A percentile compares a stretch with the other conserved stretches of the same genome.
Conservation (phyloP, 2,329 filamentous ascomycete species). For the Penicillium sp. region DNA sequence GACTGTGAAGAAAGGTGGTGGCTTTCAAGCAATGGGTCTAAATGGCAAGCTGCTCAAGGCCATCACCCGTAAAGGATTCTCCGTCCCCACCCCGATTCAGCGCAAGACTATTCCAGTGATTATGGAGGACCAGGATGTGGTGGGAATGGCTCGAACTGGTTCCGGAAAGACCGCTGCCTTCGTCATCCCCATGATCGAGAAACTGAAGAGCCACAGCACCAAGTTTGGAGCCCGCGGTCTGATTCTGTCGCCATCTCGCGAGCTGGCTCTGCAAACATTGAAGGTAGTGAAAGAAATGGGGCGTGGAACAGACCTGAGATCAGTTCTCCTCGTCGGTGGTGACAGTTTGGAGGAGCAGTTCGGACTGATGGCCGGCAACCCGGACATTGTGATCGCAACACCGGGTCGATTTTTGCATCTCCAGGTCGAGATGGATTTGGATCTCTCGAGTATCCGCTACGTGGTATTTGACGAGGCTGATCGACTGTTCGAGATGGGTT, state of each 20-base stretch:
- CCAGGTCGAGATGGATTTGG: conserved; percentile 92
- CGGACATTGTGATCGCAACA: conserved; percentile 95
- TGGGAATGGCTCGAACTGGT: conserved; percentile 98
- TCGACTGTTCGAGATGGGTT: conserved; percentile 97
- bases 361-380: conserved; percentile 85
- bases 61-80: conserved; percentile 91
- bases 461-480: conserved; percentile 98
- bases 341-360: conserved; percentile 97
- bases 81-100: conserved; percentile 94
- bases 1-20: conserved; percentile 89
- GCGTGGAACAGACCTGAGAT: conserved; percentile 84
- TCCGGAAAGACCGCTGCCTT: conserved; percentile 98
- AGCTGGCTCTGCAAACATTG: conserved; percentile 89
- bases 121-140: conserved; percentile 88
- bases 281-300: conserved; percentile 96
- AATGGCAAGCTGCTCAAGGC: conserved; percentile 83
- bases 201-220: conserved; percentile 81
- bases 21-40: conserved; percentile 92
- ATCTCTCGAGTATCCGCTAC: conserved; percentile 87
- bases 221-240: conserved; percentile 83
- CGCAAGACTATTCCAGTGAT: conserved; percentile 93
- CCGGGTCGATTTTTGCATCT: conserved; percentile 94
- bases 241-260: conserved; percentile 87
- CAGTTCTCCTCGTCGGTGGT: conserved; percentile 88
- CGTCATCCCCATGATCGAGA: conserved; percentile 97